Conservation (phyloP, 2,329 filamentous ascomycete genomes). For the Coniochaeta ligniaria region DNA sequence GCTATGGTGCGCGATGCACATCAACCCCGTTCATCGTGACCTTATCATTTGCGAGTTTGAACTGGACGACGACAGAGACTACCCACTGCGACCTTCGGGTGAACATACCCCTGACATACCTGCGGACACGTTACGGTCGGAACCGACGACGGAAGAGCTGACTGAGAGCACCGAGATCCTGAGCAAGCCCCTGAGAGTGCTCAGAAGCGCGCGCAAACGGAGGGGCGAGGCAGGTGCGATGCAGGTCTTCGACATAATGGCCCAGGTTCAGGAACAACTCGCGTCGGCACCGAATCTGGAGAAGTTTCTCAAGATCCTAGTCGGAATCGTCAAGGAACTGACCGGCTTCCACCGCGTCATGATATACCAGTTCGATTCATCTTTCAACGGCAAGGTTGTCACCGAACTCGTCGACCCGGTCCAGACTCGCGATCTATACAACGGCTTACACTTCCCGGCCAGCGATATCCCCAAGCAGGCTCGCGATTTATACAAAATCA, state of each 20-base stretch:
- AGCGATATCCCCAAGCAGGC: conserved; percentile 82
- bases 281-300: conserved; percentile 64
- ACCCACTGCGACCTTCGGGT: conserved; percentile 58
- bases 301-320: conserved; percentile 69
- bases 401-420: conserved; percentile 78
- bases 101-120: conserved; percentile 55
- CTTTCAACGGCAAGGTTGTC: conserved; percentile 80
- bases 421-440: conserved; percentile 76
- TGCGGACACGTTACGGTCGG: conserved; percentile 65
- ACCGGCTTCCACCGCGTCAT: conserved; percentile 90
- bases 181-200: conserved; percentile 70
- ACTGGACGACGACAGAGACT: conserved; percentile 65
- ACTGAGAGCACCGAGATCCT: conserved; percentile 67
- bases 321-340: conserved; percentile 81
- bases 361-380: conserved; percentile 83
- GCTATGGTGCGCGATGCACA: conserved; percentile 83
- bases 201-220: conserved; percentile 67
- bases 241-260: conserved; percentile 89
- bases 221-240: conserved; percentile 76
- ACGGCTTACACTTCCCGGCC: conserved; percentile 81
- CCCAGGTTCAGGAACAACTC: conserved; percentile 83
- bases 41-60: conserved; percentile 86
- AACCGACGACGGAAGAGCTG: conserved; percentile 68
- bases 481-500: conserved; percentile 82
- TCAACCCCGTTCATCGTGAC: conserved; percentile 59